phyloP scores from a whole-genome alignment of 2,329 filamentous ascomycete species.

The Exophiala calicioides region DNA sequence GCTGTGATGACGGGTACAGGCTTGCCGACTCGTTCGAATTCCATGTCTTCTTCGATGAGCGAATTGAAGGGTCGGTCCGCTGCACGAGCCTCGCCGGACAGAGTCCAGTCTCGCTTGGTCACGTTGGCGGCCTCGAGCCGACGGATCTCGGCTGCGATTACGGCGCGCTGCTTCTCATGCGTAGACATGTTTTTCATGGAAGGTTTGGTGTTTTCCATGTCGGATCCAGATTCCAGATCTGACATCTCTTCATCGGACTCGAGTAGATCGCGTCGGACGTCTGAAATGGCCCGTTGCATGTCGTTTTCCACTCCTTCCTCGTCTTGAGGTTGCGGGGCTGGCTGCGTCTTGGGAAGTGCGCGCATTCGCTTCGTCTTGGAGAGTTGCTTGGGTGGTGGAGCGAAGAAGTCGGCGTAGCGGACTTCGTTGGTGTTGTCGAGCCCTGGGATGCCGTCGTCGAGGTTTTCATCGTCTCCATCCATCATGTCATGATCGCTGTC shows the following conservation, averaged over 20 bases:
- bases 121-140: conserved; percentile 86
- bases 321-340: conserved; percentile 43
- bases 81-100: conserved; percentile 83
- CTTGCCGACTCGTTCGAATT: conserved; percentile 94
- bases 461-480: conserved; percentile 53
- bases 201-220: conserved; percentile 20
- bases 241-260: conserved; percentile 69
- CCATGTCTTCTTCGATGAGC: conserved; percentile 87
- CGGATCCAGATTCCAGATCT: conserved; percentile 55
- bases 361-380: conserved; percentile 57
- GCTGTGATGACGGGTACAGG: conserved; percentile 91
- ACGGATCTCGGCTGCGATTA: conserved; percentile 85
- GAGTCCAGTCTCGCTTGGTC: conserved; percentile 85
- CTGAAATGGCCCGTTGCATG: conserved; percentile 78
- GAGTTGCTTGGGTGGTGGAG: conserved; percentile 73
- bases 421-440: conserved; percentile 80
- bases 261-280: conserved; percentile 87
- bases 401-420: conserved; percentile 92
- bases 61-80: conserved; percentile 85
- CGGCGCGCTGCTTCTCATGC: conserved; percentile 83
- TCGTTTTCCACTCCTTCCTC: conserved; percentile 61
- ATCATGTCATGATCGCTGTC: conserved; percentile 65
- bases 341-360: conserved; percentile 57
- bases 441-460: conserved; percentile 58
- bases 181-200: conserved; percentile 56